A percentile compares a stretch with the other conserved stretches of the same genome.
These are phyloP conservation scores for Fusarium temperatum DNA, from an alignment of 2,329 filamentous ascomycete genomes.

Conservation along the genomic window DNA sequence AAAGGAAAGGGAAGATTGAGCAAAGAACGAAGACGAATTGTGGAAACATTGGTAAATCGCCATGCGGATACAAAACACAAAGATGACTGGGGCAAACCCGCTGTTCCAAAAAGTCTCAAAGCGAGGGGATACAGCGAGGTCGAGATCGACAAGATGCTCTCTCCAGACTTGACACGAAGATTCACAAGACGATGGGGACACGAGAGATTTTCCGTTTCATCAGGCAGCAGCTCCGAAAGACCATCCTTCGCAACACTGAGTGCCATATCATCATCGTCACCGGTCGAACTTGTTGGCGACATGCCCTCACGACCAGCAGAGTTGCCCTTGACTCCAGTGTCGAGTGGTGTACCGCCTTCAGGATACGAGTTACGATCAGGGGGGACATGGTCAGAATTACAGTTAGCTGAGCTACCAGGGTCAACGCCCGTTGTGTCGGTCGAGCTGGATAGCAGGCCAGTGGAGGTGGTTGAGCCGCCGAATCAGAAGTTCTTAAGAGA, in stretches of 20 bases:
- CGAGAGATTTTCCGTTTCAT: not conserved
- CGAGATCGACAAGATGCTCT: slow-evolving; percentile 8
- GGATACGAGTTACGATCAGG: not conserved
- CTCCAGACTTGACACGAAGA: not conserved
- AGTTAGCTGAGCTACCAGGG: not conserved
- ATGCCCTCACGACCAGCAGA: not conserved
- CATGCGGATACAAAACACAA: not conserved
- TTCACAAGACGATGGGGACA: not conserved
- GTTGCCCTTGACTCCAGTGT: not conserved
- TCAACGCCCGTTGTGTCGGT: not conserved
- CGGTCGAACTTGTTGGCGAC: not conserved
- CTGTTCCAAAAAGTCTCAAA: slow-evolving; percentile 1
- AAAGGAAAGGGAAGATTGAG: not conserved
- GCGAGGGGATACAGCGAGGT: not conserved
- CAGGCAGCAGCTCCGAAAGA: not conserved
- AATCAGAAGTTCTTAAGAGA: not conserved
- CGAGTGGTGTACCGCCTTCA: not conserved
- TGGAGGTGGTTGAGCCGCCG: not conserved
- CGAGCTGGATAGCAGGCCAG: not conserved
- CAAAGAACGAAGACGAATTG: not conserved
- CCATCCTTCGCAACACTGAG: not conserved
- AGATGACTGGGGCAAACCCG: not conserved
- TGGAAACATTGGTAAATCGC: not conserved
- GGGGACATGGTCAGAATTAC: not conserved
- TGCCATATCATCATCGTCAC: not conserved